These are phyloP conservation scores for Leishmania lainsoni DNA, from an alignment of 208 protist genomes.

Conservation along the genomic window DNA sequence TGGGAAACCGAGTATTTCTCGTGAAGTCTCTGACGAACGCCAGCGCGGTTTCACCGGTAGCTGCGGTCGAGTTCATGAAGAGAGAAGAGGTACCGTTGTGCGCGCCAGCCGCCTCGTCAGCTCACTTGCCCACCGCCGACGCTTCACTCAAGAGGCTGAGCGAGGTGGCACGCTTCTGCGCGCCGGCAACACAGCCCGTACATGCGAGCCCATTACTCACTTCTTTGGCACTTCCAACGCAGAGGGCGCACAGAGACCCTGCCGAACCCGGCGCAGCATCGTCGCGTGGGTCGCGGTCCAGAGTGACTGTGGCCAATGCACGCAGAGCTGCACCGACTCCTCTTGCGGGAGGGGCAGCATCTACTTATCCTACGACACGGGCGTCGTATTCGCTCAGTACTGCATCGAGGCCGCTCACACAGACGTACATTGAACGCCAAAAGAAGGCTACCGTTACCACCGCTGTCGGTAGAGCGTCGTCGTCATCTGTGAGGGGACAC, in stretches of 20 bases:
- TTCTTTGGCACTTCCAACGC: not conserved
- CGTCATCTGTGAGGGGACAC: not conserved
- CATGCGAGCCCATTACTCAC: not conserved
- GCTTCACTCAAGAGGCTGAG: too few relatives aligned
- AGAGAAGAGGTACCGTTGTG: not conserved
- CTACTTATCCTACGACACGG: not conserved
- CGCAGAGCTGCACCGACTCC: not conserved
- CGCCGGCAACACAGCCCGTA: not conserved
- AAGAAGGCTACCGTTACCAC: slow-evolving; percentile 3
- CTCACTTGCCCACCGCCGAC: not conserved
- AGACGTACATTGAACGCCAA: slow-evolving; percentile 14
- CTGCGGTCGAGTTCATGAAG: not conserved
- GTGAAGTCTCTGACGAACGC: not conserved
- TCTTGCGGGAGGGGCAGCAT: not conserved
- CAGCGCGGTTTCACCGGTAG: not conserved
- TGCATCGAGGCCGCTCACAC: slow-evolving; percentile 3
- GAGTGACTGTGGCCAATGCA: not conserved
- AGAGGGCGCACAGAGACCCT: not conserved
- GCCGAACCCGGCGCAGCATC: not conserved
- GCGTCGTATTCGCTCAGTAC: not conserved
- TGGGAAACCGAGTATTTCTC: not conserved
- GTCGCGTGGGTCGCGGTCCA: not conserved
- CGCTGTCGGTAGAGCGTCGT: not conserved
- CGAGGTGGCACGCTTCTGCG: not conserved
- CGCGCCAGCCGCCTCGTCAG: not conserved